Evolutionary conservation across 805 yeast genomes (phyloP).

Genomic region (Myxozyma sirexii): DNA sequence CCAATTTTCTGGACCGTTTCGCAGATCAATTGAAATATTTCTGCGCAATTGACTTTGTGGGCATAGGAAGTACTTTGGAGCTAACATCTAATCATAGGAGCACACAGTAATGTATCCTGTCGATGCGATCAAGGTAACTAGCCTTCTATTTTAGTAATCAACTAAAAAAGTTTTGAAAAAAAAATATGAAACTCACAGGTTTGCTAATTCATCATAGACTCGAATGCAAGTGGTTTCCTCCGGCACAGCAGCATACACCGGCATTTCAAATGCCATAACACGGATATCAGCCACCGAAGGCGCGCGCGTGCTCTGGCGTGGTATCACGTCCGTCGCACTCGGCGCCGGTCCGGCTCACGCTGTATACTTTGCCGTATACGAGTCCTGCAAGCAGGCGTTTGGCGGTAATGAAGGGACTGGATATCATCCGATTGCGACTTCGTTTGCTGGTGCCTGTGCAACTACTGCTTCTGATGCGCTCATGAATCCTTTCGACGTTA

Average conservation of each 20-base stretch:
- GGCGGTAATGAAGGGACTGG: slow-evolving; percentile 46
- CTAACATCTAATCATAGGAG: slow-evolving; percentile 47
- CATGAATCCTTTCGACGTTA: slow-evolving; percentile 96
- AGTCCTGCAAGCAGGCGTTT: slow-evolving; percentile 66
- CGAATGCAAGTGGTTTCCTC: slow-evolving; percentile 71
- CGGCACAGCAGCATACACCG: slow-evolving; percentile 39
- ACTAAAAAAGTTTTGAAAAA: too few relatives aligned
- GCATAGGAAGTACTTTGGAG: too few relatives aligned
- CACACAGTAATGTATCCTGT: slow-evolving; percentile 96
- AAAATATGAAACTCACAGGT: not conserved
- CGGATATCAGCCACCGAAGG: slow-evolving; percentile 87
- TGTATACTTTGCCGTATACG: slow-evolving; percentile 92
- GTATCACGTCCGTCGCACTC: slow-evolving; percentile 83
- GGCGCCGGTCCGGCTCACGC: slow-evolving; percentile 99
- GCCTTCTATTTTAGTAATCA: not conserved
- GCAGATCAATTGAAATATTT: too few relatives aligned
- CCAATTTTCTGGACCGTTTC: too few relatives aligned
- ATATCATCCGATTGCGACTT: slow-evolving; percentile 78
- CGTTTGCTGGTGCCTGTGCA: slow-evolving; percentile 87
- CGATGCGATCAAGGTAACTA: slow-evolving; percentile 72
- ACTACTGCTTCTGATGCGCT: slow-evolving; percentile 92
- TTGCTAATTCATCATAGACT: slow-evolving; percentile 49
- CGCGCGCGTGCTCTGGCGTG: slow-evolving; percentile 85
- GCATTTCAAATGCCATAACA: slow-evolving; percentile 67
- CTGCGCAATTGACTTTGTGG: not conserved